A percentile compares a stretch with the other conserved stretches of the same genome.
Evolutionary conservation across 371 early-diverging fungal species (phyloP).

Genomic region (Gilbertella persicaria): DNA sequence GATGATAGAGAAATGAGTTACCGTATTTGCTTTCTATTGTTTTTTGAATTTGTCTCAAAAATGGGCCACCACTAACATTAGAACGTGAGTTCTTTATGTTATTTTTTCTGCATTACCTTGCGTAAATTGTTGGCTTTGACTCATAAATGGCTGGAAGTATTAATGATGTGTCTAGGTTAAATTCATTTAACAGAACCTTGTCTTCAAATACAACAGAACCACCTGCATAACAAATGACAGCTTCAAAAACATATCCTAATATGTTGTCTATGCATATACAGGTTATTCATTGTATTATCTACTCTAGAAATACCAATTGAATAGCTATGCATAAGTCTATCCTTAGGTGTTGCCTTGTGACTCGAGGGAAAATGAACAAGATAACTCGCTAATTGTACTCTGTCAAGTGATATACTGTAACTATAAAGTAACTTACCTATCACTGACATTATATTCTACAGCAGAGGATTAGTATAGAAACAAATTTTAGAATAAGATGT

Average conservation of each 20-base stretch:
- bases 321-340: slow-evolving; percentile 21
- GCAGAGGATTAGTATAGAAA: not conserved
- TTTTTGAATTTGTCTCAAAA: slow-evolving; percentile 19
- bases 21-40: slow-evolving; percentile 21
- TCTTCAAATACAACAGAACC: slow-evolving; percentile 72
- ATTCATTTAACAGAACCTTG: slow-evolving; percentile 65
- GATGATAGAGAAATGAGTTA: slow-evolving; percentile 23
- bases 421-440: slow-evolving; percentile 21
- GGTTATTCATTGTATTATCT: no score
- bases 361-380: slow-evolving; percentile 7
- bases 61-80: slow-evolving; percentile 16
- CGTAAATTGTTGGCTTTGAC: slow-evolving; percentile 76
- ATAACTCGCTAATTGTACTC: slow-evolving; percentile 8
- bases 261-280: slow-evolving; percentile 16
- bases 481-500: not conserved
- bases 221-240: slow-evolving; percentile 36
- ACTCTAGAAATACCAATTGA: slow-evolving; percentile 23
- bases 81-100: not conserved
- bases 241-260: slow-evolving; percentile 17
- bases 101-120: no score
- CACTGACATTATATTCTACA: slow-evolving; percentile 27
- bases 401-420: not conserved
- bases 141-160: slow-evolving; percentile 17
- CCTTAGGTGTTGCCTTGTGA: slow-evolving; percentile 20
- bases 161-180: slow-evolving; percentile 30